Evolutionary conservation across 108 stramenopile species (phyloP), one percentile per base, ranked within the genome.

Genomic region (Parietichytrium sp.): DNA sequence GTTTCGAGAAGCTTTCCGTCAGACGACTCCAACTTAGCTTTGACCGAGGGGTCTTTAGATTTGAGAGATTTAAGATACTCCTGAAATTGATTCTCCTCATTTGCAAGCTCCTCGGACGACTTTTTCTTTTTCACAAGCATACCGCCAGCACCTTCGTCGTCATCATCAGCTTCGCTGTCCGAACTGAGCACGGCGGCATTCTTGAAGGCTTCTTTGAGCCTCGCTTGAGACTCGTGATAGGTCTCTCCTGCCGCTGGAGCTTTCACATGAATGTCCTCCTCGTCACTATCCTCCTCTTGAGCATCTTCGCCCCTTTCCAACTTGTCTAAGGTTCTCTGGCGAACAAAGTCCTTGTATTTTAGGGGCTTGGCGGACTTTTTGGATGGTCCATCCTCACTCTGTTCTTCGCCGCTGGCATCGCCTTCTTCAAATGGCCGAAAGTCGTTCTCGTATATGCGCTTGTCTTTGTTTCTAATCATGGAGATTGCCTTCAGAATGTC

Each of bases 291-390:
- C 49, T 84, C 84, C 51, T 83, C 88, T 20, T 81, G 85, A 27
- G 33, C 85, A 25, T 51, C 27, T 3, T 53, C n/a, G 29, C 82
- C 55, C 51, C 95, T 87, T 15, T 36, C 72, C 16, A 38, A 84
- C 2, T 84, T 86, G 13, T 55, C 92, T 33, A 98, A 83, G 47
- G 98, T 92, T 86, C 98, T 95, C 77, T 95, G 93, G 26, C 99
- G 89, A 4, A 96, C 83, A 38, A 99, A 92, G 85, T 99, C 99
- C 84, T 96, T 97, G 92, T 93, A 96, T 6, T 82, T 85, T 87
- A 83, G 78, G 18, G 16, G 45, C 61, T 85, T 85, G 0, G 48
- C 18, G 51, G 27, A 54, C 79, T 80, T 38, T 23, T 27, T 83
- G 83, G 42, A 78, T 81, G 18, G 36, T 4, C 26, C 4, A 0